Conservation (phyloP, 495 filamentous ascomycete genomes). For the Xylaria venustula region DNA sequence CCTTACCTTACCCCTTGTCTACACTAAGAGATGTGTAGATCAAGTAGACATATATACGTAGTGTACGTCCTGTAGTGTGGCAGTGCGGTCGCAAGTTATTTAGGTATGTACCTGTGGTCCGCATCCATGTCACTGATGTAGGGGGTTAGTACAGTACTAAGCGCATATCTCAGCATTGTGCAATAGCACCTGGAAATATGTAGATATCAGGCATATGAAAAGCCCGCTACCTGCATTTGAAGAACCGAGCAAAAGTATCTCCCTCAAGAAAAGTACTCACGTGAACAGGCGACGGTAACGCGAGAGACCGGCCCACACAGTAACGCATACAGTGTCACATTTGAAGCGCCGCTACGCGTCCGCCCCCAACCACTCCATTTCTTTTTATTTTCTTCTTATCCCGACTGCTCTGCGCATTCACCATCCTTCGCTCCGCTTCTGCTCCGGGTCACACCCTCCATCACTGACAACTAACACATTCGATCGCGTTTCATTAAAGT, state of each 20-base stretch:
- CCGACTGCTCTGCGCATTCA: background rate
- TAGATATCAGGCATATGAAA: too few relatives aligned
- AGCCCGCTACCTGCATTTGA: too few relatives aligned
- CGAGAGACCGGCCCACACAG: slow-evolving; percentile 17
- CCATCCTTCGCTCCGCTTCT: slow-evolving; percentile 5
- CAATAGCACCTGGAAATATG: too few relatives aligned
- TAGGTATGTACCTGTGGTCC: too few relatives aligned
- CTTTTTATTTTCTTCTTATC: slow-evolving; percentile 15
- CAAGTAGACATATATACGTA: background rate
- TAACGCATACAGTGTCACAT: slow-evolving; percentile 11
- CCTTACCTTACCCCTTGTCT: too few relatives aligned
- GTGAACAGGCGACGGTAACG: slow-evolving; percentile 29
- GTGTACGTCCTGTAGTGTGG: background rate
- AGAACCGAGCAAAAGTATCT: background rate
- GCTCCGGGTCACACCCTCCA: slow-evolving; percentile 1
- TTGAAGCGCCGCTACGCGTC: slow-evolving; percentile 4
- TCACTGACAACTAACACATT: background rate
- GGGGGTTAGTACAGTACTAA: too few relatives aligned
- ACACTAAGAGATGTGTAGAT: too few relatives aligned
- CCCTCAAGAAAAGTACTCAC: slow-evolving; percentile 24
- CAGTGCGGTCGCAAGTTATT: background rate
- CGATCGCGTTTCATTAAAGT: background rate
- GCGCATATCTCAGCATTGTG: too few relatives aligned
- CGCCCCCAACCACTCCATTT: slow-evolving; percentile 16
- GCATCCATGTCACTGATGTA: too few relatives aligned